Percentiles rank a stretch among this genome's conserved stretches.
phyloP scores from a whole-genome alignment of 2,329 filamentous ascomycete species.

The Sporothrix mexicana region DNA sequence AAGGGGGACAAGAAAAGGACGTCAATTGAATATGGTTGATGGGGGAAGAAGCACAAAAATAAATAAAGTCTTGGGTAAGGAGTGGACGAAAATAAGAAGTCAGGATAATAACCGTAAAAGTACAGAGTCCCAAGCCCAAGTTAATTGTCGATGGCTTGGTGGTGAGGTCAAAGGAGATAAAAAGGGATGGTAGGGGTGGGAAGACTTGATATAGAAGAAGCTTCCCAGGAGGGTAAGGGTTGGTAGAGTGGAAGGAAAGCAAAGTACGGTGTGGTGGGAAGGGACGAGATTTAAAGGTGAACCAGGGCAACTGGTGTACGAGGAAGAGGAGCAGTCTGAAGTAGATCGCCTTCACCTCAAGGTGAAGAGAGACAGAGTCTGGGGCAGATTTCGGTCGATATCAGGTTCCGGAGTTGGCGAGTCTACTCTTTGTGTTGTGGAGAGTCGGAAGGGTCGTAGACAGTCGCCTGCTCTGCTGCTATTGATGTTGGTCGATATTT shows the following conservation, averaged over 20 bases:
- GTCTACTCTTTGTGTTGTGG: no score
- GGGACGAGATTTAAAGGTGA: not conserved
- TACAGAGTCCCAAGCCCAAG: not conserved
- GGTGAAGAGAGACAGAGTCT: no score
- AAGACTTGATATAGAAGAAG: conserved; percentile 3
- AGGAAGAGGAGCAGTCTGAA: not conserved
- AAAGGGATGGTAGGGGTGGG: not conserved
- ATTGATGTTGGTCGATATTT: no score
- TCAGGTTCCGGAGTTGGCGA: no score
- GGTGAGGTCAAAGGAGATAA: not conserved
- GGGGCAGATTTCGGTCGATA: no score
- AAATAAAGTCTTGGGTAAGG: not conserved
- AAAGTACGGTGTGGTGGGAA: conserved; percentile 1
- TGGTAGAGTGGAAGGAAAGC: not conserved
- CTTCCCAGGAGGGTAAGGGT: not conserved
- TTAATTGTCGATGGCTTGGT: not conserved
- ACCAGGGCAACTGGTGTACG: not conserved
- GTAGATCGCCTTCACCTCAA: no score
- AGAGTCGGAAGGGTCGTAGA: no score
- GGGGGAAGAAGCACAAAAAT: not conserved
- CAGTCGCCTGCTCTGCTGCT: no score
- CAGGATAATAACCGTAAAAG: conserved; percentile 21
- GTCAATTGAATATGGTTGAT: not conserved
- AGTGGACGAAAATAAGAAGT: not conserved
- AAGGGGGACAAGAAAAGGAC: not conserved